A percentile compares a stretch with the other conserved stretches of the same genome.
Conservation (phyloP, 1,139 yeast species). For the Nakaseomyces kungkrabaensis region DNA sequence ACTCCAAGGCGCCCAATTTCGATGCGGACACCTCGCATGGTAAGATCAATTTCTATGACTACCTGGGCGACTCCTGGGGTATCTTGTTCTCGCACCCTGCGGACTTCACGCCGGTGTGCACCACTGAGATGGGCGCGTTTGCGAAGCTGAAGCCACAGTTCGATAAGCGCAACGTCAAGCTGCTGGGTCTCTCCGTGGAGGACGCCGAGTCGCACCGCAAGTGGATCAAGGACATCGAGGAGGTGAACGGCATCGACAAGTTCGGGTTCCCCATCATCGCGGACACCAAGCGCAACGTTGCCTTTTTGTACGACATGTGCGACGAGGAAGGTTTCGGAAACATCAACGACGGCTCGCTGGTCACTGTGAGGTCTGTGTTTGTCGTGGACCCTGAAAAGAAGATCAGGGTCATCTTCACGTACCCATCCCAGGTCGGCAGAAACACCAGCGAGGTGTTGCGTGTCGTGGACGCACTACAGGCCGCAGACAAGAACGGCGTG, state of each 20-base stretch:
- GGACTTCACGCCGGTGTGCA: slow-evolving; percentile 91
- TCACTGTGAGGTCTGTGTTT: slow-evolving; percentile 82
- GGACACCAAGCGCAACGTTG: slow-evolving; percentile 69
- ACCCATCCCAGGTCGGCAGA: slow-evolving; percentile 90
- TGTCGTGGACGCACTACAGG: slow-evolving; percentile 76
- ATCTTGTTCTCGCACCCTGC: slow-evolving; percentile 88
- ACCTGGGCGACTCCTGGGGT: slow-evolving; percentile 72
- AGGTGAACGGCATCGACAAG: slow-evolving; percentile 51
- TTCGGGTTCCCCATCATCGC: slow-evolving; percentile 83
- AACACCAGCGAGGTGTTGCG: slow-evolving; percentile 81
- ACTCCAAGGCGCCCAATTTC: slow-evolving; percentile 75
- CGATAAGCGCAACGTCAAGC: slow-evolving; percentile 66
- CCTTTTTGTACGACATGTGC: slow-evolving; percentile 80
- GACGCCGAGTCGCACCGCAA: slow-evolving; percentile 63
- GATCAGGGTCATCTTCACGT: slow-evolving; percentile 69
- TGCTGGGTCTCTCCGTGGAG: slow-evolving; percentile 80
- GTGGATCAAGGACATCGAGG: slow-evolving; percentile 86
- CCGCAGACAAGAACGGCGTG: slow-evolving; percentile 66
- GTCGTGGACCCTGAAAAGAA: slow-evolving; percentile 81
- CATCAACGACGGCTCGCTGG: slow-evolving; percentile 55
- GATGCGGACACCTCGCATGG: slow-evolving; percentile 71
- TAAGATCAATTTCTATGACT: slow-evolving; percentile 69
- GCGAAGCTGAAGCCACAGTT: slow-evolving; percentile 79
- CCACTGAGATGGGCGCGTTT: slow-evolving; percentile 89
- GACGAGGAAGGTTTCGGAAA: slow-evolving; percentile 81